Evolutionary conservation across 352 stramenopile genomes (phyloP).

Genomic region (Blastocystis sp.): DNA sequence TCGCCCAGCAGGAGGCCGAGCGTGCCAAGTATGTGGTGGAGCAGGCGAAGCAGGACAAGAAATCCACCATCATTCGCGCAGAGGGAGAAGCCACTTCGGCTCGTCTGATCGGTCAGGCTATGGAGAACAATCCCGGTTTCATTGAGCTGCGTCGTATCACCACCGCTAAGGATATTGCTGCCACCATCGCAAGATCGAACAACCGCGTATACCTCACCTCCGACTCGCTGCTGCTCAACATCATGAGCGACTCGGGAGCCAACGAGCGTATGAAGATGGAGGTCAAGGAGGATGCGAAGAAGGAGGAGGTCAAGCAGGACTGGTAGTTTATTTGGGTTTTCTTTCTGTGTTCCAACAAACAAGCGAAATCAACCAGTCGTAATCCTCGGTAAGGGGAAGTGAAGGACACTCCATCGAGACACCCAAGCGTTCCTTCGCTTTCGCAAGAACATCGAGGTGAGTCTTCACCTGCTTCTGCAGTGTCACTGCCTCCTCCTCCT

Average conservation of each 20-base stretch:
- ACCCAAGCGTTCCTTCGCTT: neutral
- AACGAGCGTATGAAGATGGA: neutral
- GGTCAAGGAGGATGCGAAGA: neutral
- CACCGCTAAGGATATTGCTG: conserved; percentile 90
- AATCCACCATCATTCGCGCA: conserved; percentile 88
- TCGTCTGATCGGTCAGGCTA: conserved; percentile 88
- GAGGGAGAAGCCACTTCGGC: conserved; percentile 94
- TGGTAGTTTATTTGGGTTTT: conserved; percentile 42
- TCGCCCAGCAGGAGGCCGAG: conserved; percentile 94
- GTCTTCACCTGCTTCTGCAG: neutral
- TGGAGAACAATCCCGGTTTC: conserved; percentile 97
- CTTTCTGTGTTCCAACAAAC: neutral
- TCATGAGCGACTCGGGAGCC: conserved; percentile 38
- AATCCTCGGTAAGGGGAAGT: neutral
- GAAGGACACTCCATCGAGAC: neutral
- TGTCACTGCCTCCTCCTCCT: neutral
- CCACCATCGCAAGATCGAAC: conserved; percentile 79
- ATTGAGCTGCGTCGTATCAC: conserved; percentile 95
- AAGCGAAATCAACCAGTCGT: neutral
- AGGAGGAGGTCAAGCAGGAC: neutral
- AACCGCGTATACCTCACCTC: conserved; percentile 81
- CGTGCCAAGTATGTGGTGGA: conserved; percentile 93
- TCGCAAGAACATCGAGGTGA: neutral
- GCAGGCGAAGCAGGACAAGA: conserved; percentile 94
- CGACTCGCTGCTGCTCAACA: conserved; percentile 43